Base-by-base conservation (phyloP, 306 rosid species). In the Glycyrrhiza uralensis region DNA sequence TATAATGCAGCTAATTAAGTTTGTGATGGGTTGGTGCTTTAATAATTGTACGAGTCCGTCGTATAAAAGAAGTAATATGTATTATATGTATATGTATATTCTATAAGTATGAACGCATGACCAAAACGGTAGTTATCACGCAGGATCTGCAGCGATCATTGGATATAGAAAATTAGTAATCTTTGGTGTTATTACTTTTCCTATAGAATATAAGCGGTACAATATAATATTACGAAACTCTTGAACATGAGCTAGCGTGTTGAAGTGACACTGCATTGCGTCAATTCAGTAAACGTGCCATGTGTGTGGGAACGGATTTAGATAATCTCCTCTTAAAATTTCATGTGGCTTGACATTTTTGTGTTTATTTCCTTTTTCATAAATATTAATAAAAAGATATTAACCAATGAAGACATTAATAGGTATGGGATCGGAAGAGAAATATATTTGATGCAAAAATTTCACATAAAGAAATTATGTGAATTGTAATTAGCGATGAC, bases 21-120 rank as follows among this genome's bases (percentile, higher is more conserved):
- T 54, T 33, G 71, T 59, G 65, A 32, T 79, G 30, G 77, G 77
- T 42, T 33, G 82, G 64, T 28, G 55, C 46, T 72, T 55, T 28
- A 63, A 79, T 5, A 44, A 64, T 64, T 60, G 29, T 44, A 42
- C 13, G 26, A 68, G 54, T 9, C 22, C 29, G 29, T 42, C 39
- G 63, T 15, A 71, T 22, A 10, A 54, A 55, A 55, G 3, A 54
- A 38, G 66, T 15, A 38, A 45, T 67, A 28, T 2, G 2, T 50
- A 47, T 33, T 63, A 23, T 64, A 62, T 62, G 1, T 36, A 13
- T 47, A 10, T 59, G 35, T 18, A 29, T 28, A 35, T 44, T 28
- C 18, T 29, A 2, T 11, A n/a, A 66, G 51, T 65, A 18, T 66
- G 65, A 75, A 64, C 33, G 46, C 57, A 0, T 66, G 74, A 76